A percentile compares a stretch with the other conserved stretches of the same genome.
Conservation (phyloP, 345 rosid genomes). For the Brassica rapa region DNA sequence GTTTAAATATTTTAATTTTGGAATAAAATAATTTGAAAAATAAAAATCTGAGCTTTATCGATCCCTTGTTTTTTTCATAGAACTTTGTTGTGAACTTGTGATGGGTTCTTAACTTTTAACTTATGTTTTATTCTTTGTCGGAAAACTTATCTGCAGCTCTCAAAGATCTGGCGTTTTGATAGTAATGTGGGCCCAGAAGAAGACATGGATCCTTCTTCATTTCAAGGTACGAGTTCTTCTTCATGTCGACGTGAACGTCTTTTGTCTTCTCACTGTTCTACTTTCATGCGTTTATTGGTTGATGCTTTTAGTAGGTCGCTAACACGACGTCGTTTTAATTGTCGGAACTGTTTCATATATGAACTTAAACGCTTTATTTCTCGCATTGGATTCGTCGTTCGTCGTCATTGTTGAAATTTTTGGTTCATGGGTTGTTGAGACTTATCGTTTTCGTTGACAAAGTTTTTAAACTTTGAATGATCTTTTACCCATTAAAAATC, state of each 20-base stretch:
- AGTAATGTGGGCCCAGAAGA: constrained; percentile 49
- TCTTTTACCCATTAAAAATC: neutral
- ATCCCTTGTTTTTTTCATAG: neutral
- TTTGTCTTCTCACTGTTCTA: neutral
- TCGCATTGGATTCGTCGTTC: constrained; percentile 6
- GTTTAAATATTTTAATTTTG: neutral
- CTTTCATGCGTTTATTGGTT: constrained; percentile 16
- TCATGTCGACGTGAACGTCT: constrained; percentile 31
- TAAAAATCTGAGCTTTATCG: neutral
- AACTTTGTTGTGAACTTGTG: neutral
- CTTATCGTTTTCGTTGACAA: neutral
- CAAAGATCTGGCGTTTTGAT: constrained; percentile 44
- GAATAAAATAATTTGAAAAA: neutral
- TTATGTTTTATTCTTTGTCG: neutral
- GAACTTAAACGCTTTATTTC: neutral
- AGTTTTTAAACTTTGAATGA: neutral
- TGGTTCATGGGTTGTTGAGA: neutral
- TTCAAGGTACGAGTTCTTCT: constrained; percentile 33
- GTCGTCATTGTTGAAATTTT: constrained; percentile 2
- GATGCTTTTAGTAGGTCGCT: neutral
- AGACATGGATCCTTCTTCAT: constrained; percentile 46
- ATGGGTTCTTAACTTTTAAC: neutral
- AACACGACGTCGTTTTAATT: constrained; percentile 17
- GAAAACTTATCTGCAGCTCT: constrained; percentile 29
- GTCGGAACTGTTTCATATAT: neutral